A percentile compares a stretch with the other conserved stretches of the same genome.
Evolutionary conservation across 192 early-diverging fungal species (phyloP).

Genomic region (Mortierella claussenii): DNA sequence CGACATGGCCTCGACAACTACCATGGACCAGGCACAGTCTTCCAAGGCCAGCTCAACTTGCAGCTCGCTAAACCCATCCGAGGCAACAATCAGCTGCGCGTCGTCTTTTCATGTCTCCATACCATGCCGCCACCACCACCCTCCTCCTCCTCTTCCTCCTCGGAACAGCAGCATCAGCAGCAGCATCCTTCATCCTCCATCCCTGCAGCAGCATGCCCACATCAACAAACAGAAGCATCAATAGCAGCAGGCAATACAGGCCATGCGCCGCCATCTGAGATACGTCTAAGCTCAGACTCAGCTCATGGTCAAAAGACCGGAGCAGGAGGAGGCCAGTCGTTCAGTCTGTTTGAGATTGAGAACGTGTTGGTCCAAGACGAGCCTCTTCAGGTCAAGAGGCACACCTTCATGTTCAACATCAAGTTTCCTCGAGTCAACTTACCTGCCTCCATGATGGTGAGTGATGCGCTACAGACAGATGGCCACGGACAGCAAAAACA

Average conservation of each 20-base stretch:
- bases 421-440: constrained; percentile 47
- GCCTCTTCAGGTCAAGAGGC: constrained; percentile 27
- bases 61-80: constrained; percentile 32
- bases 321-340: no score
- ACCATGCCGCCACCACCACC: constrained; percentile 17
- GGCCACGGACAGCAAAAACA: no score
- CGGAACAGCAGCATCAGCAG: no score
- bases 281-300: constrained; percentile 11
- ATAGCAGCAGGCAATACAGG: no score
- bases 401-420: constrained; percentile 46
- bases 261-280: not conserved
- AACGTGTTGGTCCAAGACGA: constrained; percentile 32
- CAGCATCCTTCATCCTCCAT: not conserved
- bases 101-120: constrained; percentile 27
- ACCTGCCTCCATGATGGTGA: constrained; percentile 34
- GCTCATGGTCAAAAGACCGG: not conserved
- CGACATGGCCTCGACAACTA: constrained; percentile 40
- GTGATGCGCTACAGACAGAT: no score
- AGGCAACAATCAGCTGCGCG: constrained; percentile 23
- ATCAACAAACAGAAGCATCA: no score
- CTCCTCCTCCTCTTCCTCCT: not conserved
- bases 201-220: no score
- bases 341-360: constrained; percentile 34
- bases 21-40: constrained; percentile 48
- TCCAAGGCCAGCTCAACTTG: constrained; percentile 44